These are phyloP conservation scores for Fusarium concolor DNA, from an alignment of 2,329 filamentous ascomycete species.

Conservation along the genomic window DNA sequence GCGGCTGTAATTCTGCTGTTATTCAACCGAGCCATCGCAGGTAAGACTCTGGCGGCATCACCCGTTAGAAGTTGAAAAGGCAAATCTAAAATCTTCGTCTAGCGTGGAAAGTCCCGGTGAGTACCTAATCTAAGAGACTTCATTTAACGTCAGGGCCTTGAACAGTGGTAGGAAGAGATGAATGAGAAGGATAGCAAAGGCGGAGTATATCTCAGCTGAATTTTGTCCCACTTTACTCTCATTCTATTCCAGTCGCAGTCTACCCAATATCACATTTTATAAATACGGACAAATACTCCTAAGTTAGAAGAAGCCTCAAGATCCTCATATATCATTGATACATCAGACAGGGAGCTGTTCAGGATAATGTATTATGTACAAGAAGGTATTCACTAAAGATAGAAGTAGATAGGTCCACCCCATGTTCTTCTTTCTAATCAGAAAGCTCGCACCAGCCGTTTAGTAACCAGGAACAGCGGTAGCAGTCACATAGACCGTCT, in stretches of 20 bases:
- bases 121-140: no score
- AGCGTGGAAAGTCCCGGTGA: no score
- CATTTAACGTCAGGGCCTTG: background rate
- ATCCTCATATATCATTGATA: constrained; percentile 15
- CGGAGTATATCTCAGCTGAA: background rate
- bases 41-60: background rate
- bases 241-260: background rate
- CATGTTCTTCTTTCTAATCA: background rate
- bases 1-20: background rate
- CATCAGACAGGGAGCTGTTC: background rate
- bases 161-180: background rate
- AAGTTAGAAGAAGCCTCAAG: background rate
- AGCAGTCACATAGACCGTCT: constrained; percentile 43
- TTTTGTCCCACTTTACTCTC: background rate
- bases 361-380: constrained; percentile 22
- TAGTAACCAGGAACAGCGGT: constrained; percentile 24
- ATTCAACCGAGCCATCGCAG: background rate
- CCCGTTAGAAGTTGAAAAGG: background rate
- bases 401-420: background rate
- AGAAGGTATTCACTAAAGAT: constrained; percentile 13
- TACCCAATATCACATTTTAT: background rate
- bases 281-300: background rate
- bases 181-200: background rate
- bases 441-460: background rate
- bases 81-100: no score